phyloP scores from a whole-genome alignment of 306 rosid genomes.

The Rubus idaeus region DNA sequence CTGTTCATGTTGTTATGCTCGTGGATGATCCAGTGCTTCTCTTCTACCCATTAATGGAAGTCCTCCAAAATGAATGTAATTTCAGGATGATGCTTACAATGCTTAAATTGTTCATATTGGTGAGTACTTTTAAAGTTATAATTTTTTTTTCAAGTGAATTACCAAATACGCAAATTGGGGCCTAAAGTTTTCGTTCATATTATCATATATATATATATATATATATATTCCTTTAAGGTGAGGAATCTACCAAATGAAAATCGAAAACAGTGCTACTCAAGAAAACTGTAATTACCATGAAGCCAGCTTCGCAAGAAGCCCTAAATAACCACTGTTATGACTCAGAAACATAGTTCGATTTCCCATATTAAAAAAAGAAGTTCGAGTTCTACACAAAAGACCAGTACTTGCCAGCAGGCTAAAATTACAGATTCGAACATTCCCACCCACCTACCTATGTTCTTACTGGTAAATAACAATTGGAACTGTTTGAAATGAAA shows the following conservation, averaged over 20 bases:
- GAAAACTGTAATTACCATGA: neutral
- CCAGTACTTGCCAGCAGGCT: conserved; percentile 4
- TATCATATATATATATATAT: neutral
- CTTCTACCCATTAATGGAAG: neutral
- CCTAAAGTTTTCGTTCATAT: neutral
- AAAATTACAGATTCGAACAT: conserved; percentile 7
- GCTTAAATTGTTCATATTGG: neutral
- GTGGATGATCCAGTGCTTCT: neutral
- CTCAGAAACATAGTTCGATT: neutral
- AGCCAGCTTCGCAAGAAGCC: neutral
- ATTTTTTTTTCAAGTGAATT: neutral
- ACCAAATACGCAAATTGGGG: neutral
- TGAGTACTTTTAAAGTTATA: neutral
- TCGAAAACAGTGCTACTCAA: neutral
- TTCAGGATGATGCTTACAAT: neutral
- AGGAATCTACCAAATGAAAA: neutral
- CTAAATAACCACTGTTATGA: neutral
- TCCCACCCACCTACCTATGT: conserved; percentile 4
- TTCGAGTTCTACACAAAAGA: conserved; percentile 8
- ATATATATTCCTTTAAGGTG: neutral
- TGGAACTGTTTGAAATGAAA: neutral
- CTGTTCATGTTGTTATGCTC: neutral
- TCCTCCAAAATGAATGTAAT: neutral
- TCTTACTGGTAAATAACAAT: conserved; percentile 1
- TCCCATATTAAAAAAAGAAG: no score